These are phyloP conservation scores for Trichaptum fuscoviolaceum DNA, from an alignment of 768 basidiomycete genomes.

Conservation along the genomic window DNA sequence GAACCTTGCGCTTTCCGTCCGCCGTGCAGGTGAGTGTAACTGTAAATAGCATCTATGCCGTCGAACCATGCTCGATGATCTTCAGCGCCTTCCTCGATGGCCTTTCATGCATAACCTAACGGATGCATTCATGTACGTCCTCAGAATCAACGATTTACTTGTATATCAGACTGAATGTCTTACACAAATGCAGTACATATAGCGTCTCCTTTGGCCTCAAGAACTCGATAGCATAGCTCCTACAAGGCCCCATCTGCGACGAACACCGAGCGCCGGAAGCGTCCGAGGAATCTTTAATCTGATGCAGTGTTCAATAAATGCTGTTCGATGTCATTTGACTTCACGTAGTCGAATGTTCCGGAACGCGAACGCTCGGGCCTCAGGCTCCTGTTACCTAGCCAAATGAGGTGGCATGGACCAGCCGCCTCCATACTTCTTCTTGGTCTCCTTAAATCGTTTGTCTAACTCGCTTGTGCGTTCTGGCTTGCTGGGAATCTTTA, in stretches of 20 bases:
- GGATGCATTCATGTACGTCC: background rate
- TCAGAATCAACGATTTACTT: background rate
- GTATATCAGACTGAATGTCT: background rate
- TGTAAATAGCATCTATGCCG: too few relatives aligned
- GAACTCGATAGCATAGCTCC: background rate
- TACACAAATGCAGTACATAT: background rate
- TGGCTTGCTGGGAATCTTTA: background rate
- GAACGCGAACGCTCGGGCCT: background rate
- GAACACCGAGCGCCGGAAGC: background rate
- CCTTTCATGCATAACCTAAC: background rate
- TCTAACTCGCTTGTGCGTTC: background rate
- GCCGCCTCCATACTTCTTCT: conserved; percentile 3
- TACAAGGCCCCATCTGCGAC: background rate
- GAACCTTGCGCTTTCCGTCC: background rate
- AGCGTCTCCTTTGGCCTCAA: background rate
- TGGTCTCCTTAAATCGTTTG: background rate
- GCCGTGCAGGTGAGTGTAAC: background rate
- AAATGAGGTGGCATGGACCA: conserved; percentile 1
- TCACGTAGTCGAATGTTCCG: background rate
- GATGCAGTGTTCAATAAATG: background rate
- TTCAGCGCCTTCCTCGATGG: too few relatives aligned
- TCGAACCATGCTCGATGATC: too few relatives aligned
- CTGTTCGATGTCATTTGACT: background rate
- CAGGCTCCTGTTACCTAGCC: background rate
- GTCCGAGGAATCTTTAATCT: background rate